Evolutionary conservation across 768 basidiomycete species (phyloP).

Genomic region (Suillus alpinus): DNA sequence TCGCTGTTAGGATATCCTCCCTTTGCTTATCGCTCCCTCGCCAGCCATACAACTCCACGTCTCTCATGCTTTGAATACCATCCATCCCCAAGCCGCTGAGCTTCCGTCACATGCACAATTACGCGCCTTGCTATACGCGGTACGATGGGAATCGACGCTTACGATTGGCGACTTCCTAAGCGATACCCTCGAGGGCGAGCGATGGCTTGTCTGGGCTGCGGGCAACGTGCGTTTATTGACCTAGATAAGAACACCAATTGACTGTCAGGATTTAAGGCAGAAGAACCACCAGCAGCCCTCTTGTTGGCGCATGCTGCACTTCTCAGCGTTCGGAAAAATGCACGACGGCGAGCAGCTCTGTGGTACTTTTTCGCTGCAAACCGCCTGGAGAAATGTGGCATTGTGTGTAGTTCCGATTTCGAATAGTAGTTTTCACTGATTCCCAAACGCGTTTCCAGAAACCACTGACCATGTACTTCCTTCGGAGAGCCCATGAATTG

Average conservation of each 20-base stretch:
- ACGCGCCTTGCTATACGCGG: conserved; percentile 63
- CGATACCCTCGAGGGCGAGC: conserved; percentile 64
- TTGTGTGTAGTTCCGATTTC: conserved; percentile 49
- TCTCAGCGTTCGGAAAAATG: conserved; percentile 55
- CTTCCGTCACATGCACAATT: conserved; percentile 62
- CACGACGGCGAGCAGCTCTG: conserved; percentile 64
- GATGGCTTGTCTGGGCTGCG: conserved; percentile 86
- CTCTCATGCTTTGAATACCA: conserved; percentile 51
- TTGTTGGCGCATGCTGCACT: conserved; percentile 78
- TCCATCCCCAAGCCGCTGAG: conserved; percentile 45
- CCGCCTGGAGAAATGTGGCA: conserved; percentile 78
- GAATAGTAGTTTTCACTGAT: conserved; percentile 5
- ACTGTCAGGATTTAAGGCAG: conserved; percentile 52
- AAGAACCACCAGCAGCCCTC: conserved; percentile 79
- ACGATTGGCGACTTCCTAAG: conserved; percentile 54
- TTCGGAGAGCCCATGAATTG: conserved; percentile 66
- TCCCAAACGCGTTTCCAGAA: conserved; percentile 46
- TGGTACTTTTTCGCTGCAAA: conserved; percentile 81
- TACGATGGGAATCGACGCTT: conserved; percentile 77
- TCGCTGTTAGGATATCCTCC: conserved; percentile 70
- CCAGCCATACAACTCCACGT: conserved; percentile 59
- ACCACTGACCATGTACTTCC: conserved; percentile 80
- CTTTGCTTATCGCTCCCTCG: conserved; percentile 67
- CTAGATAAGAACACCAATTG: conserved; percentile 17
- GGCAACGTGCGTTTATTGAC: conserved; percentile 56